Evolutionary conservation across 1,139 yeast species (phyloP), one percentile per base, ranked within the genome.

Genomic region (Taiozyma sp.): DNA sequence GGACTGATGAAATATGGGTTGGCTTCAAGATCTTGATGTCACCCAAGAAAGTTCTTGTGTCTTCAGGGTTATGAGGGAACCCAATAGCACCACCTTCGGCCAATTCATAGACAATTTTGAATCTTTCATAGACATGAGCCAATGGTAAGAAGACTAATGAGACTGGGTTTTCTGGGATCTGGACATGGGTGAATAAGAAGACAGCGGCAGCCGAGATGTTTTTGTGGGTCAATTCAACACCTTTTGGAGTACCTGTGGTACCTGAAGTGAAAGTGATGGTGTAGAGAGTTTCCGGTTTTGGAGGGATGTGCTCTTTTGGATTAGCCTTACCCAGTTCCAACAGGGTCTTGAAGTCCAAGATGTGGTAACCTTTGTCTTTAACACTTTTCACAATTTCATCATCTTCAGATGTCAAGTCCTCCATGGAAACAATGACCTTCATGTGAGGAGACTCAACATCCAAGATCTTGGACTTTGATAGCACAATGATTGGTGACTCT

Each of bases 71-170:
- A 54, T 70, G 74, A 4, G 81, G 80, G 59, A 73, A 76, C 1
- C 78, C 80, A 52, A 75, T 64, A 30, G 68, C 62, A 51, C 69
- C 74, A 46, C 80, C 80, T 55, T 54, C 55, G 34, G 55, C 43
- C 27, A 64, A 46, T 51, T 64, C 67, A 43, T 58, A 64, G 39
- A 57, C 57, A 36, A 64, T 63, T 55, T 64, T 64, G 47, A 60
- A 63, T 32, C 80, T 66, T 60, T 83, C 87, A 63, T 78, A 84
- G 56, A 84, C 84, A 65, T 84, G 90, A 2, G 90, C 89, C 60
- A 82, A 70, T 0, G 89, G 89, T 48, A 83, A 72, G 65, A 81
- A 79, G 12, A 62, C 65, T 43, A 64, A 51, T 8, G 66, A 61
- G 6, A 51, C 49, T 30, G 66, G 65, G 28, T 56, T 45, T 22